Conservation (phyloP, 2,329 filamentous ascomycete species). For the Cyclaneusma minus region DNA sequence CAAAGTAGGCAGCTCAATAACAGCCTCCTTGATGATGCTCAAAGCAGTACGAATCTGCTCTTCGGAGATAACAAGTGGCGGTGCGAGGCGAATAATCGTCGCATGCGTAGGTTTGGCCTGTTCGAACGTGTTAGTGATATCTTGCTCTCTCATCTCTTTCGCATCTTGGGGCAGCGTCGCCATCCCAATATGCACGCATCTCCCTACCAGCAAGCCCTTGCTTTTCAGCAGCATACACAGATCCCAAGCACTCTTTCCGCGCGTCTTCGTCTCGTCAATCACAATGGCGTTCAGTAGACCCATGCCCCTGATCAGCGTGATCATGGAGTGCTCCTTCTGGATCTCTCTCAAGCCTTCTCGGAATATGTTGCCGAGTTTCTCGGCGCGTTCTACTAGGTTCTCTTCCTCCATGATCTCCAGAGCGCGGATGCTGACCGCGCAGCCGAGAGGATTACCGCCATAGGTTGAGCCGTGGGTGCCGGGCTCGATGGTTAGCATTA, state of each 20-base stretch:
- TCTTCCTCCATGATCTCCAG: constrained; percentile 90
- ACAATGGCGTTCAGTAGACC: constrained; percentile 91
- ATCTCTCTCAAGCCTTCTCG: constrained; percentile 62
- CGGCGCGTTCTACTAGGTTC: constrained; percentile 68
- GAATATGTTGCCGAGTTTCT: constrained; percentile 70
- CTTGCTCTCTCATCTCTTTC: constrained; percentile 12
- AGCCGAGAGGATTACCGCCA: constrained; percentile 89
- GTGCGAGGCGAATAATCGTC: constrained; percentile 97
- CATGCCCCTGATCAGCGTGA: constrained; percentile 76
- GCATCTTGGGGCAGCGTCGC: constrained; percentile 23
- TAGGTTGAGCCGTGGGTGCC: constrained; percentile 98
- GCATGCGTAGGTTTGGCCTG: constrained; percentile 97
- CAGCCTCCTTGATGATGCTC: constrained; percentile 63
- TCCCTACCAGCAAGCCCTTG: constrained; percentile 77
- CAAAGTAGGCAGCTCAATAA: constrained; percentile 62
- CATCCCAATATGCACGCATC: constrained; percentile 2
- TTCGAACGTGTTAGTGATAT: constrained; percentile 8
- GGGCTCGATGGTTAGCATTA: constrained; percentile 92
- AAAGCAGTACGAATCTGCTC: constrained; percentile 67
- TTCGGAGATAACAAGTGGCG: constrained; percentile 86
- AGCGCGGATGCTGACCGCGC: constrained; percentile 87
- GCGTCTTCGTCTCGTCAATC: constrained; percentile 78
- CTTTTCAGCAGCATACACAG: constrained; percentile 89
- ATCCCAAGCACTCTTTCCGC: constrained; percentile 86
- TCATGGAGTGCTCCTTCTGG: constrained; percentile 55